Conservation (phyloP, 2,329 filamentous ascomycete species). For the Didymosphaeria variabile region DNA sequence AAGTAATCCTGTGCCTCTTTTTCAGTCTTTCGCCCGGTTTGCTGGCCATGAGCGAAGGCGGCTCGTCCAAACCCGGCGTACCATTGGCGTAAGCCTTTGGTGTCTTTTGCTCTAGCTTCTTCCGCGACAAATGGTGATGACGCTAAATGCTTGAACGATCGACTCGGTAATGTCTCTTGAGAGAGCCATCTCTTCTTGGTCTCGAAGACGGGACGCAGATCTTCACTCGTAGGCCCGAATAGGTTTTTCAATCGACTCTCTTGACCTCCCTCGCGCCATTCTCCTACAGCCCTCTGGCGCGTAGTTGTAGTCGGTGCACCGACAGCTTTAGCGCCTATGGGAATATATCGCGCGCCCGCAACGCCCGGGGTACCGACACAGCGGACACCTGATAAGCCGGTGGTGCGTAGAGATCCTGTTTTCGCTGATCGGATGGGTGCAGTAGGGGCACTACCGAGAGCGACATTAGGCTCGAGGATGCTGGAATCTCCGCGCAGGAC, state of each 20-base stretch:
- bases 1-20: conserved; percentile 56
- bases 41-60: conserved; percentile 56
- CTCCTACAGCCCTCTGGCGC: conserved; percentile 39
- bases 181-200: conserved; percentile 62
- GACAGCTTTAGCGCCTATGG: neutral
- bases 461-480: conserved; percentile 16
- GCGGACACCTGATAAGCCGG: conserved; percentile 1
- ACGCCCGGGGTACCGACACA: neutral
- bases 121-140: conserved; percentile 55
- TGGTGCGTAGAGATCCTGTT: neutral
- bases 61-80: conserved; percentile 56
- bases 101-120: conserved; percentile 55
- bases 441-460: conserved; percentile 12
- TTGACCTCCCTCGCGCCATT: conserved; percentile 44
- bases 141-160: conserved; percentile 49
- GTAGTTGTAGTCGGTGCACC: conserved; percentile 20
- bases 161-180: conserved; percentile 61
- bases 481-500: conserved; percentile 20
- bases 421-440: neutral
- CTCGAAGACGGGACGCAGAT: conserved; percentile 58
- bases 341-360: conserved; percentile 8
- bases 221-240: conserved; percentile 61
- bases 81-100: conserved; percentile 62
- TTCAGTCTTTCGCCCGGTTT: conserved; percentile 43
- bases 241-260: conserved; percentile 57